Percentiles rank a stretch among this genome's conserved stretches.
Evolutionary conservation across 805 yeast genomes (phyloP).

Genomic region (Candida mattraensis): DNA sequence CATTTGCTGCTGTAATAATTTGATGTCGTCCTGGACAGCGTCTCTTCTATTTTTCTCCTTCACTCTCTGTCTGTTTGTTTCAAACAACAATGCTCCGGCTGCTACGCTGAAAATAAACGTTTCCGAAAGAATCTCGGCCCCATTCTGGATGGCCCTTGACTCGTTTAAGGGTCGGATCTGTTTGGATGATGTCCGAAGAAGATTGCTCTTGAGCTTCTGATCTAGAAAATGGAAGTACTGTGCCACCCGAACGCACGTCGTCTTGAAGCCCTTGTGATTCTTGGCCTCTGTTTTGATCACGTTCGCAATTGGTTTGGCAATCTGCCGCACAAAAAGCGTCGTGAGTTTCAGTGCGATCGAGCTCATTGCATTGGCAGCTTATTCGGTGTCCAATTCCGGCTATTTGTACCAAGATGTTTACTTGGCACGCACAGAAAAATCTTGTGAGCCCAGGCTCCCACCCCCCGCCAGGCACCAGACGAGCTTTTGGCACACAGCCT

Average conservation of each 20-base stretch:
- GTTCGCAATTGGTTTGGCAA: constrained; percentile 78
- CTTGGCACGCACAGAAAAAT: no score
- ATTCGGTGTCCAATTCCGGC: no score
- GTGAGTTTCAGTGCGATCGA: constrained; percentile 73
- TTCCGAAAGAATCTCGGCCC: constrained; percentile 79
- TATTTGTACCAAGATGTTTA: no score
- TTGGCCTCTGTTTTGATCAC: constrained; percentile 72
- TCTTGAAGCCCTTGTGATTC: constrained; percentile 63
- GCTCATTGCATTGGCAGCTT: constrained; percentile 49
- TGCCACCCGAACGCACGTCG: constrained; percentile 65
- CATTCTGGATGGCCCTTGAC: constrained; percentile 76
- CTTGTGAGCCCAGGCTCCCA: not conserved
- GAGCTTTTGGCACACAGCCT: constrained; percentile 8
- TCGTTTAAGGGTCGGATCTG: constrained; percentile 79
- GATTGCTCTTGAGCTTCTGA: constrained; percentile 55
- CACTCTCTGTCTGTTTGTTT: constrained; percentile 63
- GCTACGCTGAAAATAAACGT: constrained; percentile 78
- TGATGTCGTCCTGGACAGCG: constrained; percentile 69
- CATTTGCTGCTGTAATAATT: constrained; percentile 68
- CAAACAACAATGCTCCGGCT: constrained; percentile 71
- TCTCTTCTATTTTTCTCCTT: constrained; percentile 64
- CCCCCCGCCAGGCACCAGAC: no score
- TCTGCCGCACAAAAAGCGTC: constrained; percentile 66
- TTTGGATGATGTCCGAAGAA: constrained; percentile 53
- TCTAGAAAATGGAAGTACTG: constrained; percentile 71